A percentile compares a stretch with the other conserved stretches of the same genome.
Conservation (phyloP, 75 land plant genomes). For the Selaginella tamariscina region DNA sequence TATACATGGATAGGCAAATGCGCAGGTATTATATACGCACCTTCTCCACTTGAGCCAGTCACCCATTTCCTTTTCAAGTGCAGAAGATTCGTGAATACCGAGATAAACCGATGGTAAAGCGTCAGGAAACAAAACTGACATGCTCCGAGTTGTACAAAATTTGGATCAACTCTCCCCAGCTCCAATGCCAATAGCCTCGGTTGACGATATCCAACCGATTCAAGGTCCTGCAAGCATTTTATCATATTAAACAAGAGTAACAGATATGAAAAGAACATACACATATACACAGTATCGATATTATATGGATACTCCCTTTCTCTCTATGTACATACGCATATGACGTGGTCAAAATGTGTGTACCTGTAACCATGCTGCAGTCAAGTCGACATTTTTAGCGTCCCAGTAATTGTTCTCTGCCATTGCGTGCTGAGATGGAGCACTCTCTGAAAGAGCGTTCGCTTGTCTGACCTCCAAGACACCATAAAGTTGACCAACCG, state of each 20-base stretch:
- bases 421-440: conserved; percentile 74
- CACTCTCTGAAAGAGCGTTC: conserved; percentile 59
- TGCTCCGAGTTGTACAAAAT: conserved; percentile 51
- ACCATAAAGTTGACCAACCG: conserved; percentile 62
- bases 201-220: conserved; percentile 84
- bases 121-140: conserved; percentile 61
- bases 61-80: conserved; percentile 64
- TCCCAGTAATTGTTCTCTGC: conserved; percentile 87
- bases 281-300: too few species aligned
- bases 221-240: conserved; percentile 72
- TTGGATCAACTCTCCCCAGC: conserved; percentile 40
- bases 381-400: conserved; percentile 58
- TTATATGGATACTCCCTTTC: too few species aligned
- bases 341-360: too few species aligned
- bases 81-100: conserved; percentile 74
- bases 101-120: conserved; percentile 82
- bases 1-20: too few species aligned
- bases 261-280: too few species aligned
- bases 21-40: too few species aligned
- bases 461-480: conserved; percentile 61
- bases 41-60: conserved; percentile 79
- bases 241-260: too few species aligned
- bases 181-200: conserved; percentile 67
- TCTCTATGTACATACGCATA: too few species aligned
- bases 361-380: conserved; percentile 88